A percentile compares a stretch with the other conserved stretches of the same genome.
phyloP scores from a whole-genome alignment of 2,329 filamentous ascomycete genomes.

The Dothidotthia symphoricarpi region DNA sequence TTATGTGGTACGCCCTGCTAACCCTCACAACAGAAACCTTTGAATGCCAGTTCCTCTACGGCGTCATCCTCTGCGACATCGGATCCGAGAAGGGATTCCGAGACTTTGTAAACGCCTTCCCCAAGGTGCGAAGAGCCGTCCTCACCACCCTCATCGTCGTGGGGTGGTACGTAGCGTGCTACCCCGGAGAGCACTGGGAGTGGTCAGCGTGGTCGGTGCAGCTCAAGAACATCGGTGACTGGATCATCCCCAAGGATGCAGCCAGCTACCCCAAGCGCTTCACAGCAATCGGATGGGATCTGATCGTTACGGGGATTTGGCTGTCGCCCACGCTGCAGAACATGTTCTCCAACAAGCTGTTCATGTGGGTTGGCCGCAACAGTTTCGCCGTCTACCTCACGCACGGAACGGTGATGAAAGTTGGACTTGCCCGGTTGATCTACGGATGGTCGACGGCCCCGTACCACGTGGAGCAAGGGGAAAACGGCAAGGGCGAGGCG shows the following conservation, averaged over 20 bases:
- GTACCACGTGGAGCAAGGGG: constrained; percentile 42
- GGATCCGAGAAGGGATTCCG: constrained; percentile 50
- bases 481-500: constrained; percentile 38
- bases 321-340: constrained; percentile 51
- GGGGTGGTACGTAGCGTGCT: constrained; percentile 52
- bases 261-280: constrained; percentile 45
- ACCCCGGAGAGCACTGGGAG: constrained; percentile 52
- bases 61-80: constrained; percentile 54
- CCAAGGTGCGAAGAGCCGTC: constrained; percentile 42
- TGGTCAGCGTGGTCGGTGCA: constrained; percentile 51
- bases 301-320: constrained; percentile 53
- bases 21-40: constrained; percentile 49
- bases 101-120: constrained; percentile 43
- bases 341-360: constrained; percentile 50
- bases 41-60: constrained; percentile 53
- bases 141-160: constrained; percentile 42
- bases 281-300: constrained; percentile 50
- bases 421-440: constrained; percentile 53
- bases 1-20: constrained; percentile 6
- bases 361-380: constrained; percentile 56
- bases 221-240: constrained; percentile 44
- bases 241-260: constrained; percentile 51
- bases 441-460: constrained; percentile 52
- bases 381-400: constrained; percentile 57
- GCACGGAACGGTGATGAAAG: constrained; percentile 55